A percentile compares a stretch with the other conserved stretches of the same genome.
phyloP scores from a whole-genome alignment of 495 filamentous ascomycete genomes.

The Podospora conica region DNA sequence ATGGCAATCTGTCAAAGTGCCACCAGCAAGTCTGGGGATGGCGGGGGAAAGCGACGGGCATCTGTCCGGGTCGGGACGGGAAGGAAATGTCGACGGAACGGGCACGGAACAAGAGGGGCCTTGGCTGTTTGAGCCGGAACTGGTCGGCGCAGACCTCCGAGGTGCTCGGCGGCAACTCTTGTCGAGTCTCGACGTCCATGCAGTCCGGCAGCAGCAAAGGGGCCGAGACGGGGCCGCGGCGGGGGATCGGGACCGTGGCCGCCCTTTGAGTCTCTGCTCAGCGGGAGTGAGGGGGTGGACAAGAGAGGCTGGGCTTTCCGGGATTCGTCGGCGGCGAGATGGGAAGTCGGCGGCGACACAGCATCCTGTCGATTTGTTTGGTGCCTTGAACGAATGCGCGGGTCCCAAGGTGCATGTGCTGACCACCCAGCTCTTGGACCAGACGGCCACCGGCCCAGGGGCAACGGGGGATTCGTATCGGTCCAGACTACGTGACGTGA shows the following conservation, averaged over 20 bases:
- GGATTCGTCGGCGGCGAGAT: background rate
- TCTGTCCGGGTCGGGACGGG: background rate
- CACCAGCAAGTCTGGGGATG: background rate
- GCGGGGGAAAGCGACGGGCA: background rate
- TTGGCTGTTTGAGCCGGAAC: background rate
- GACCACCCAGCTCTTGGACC: background rate
- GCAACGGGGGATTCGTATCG: background rate
- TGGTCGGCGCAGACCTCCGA: background rate
- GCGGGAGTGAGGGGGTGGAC: too few species aligned
- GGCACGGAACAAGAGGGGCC: background rate
- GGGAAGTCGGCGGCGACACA: background rate
- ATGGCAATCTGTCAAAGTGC: conserved; percentile 1
- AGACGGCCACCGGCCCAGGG: background rate
- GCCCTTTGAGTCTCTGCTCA: too few species aligned
- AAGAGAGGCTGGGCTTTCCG: too few species aligned
- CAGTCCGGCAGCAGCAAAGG: background rate
- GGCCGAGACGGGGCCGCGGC: background rate
- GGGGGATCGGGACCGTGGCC: background rate
- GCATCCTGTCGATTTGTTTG: background rate
- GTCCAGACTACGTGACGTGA: background rate
- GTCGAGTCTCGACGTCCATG: background rate
- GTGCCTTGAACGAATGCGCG: background rate
- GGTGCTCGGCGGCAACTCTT: background rate
- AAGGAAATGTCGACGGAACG: background rate
- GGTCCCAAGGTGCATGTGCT: background rate